Percentiles rank a stretch among this genome's conserved stretches.
phyloP scores from a whole-genome alignment of 768 basidiomycete genomes.

The Cystoderma amianthinum region DNA sequence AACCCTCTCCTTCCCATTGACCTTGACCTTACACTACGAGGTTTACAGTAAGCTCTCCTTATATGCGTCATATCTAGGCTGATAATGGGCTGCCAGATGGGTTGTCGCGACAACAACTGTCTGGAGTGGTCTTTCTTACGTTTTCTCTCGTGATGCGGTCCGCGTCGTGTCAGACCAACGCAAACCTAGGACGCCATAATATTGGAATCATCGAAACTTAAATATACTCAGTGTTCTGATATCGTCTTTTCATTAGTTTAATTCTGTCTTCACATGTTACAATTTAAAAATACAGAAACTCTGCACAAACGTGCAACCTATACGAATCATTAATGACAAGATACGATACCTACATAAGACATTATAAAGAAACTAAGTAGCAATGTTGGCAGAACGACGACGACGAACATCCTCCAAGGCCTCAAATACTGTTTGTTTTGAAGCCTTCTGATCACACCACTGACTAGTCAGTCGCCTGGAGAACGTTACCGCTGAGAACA shows the following conservation, averaged over 20 bases:
- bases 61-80: too few species aligned
- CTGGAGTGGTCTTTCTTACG: slow-evolving; percentile 83
- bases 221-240: slow-evolving; percentile 10
- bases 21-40: slow-evolving; percentile 45
- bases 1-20: slow-evolving; percentile 70
- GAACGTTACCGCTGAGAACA: not conserved
- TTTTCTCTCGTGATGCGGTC: slow-evolving; percentile 72
- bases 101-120: slow-evolving; percentile 87
- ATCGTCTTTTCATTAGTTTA: slow-evolving; percentile 29
- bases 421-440: slow-evolving; percentile 53
- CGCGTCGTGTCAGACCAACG: slow-evolving; percentile 51
- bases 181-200: too few species aligned
- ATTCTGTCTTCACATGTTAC: too few species aligned
- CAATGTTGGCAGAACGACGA: not conserved
- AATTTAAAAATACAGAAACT: too few species aligned
- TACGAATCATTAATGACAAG: too few species aligned
- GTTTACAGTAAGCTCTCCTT: slow-evolving; percentile 70
- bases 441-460: slow-evolving; percentile 59
- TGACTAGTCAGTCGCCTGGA: slow-evolving; percentile 51
- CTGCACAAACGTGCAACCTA: too few species aligned
- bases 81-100: slow-evolving; percentile 53
- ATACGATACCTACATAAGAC: too few species aligned
- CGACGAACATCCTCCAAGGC: slow-evolving; percentile 70
- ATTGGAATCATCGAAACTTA: slow-evolving; percentile 2
- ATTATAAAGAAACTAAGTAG: too few species aligned